Percentiles rank a stretch among this genome's conserved stretches.
Evolutionary conservation across 2,329 filamentous ascomycete genomes (phyloP).

Genomic region (Pochonia chlamydosporia): DNA sequence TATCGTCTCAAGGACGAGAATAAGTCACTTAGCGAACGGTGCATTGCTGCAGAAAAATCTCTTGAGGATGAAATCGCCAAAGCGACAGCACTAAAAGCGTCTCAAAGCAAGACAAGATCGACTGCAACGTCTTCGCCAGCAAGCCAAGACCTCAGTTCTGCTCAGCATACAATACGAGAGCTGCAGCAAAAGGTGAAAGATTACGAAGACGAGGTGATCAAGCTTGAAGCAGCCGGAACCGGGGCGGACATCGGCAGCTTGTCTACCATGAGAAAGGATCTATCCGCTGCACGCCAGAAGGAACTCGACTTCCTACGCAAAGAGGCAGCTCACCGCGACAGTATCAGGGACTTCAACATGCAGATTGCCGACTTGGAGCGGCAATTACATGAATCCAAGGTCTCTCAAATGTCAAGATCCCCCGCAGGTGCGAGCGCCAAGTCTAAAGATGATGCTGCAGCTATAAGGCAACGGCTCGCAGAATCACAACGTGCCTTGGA

Average conservation of each 20-base stretch:
- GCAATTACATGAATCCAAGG: conserved; percentile 58
- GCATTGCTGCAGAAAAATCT: conserved; percentile 54
- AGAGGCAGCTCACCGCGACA: conserved; percentile 58
- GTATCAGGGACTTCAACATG: conserved; percentile 56
- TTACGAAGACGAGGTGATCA: conserved; percentile 40
- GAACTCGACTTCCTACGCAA: conserved; percentile 60
- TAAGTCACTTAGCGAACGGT: conserved; percentile 48
- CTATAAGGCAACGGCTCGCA: conserved; percentile 55
- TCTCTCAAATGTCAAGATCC: conserved; percentile 41
- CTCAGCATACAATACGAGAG: conserved; percentile 58
- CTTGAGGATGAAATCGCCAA: conserved; percentile 62
- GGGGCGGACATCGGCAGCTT: conserved; percentile 46
- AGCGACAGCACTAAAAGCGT: conserved; percentile 60
- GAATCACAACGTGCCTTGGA: conserved; percentile 54
- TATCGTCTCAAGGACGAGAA: conserved; percentile 62
- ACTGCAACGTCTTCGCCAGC: conserved; percentile 40
- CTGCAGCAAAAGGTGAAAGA: conserved; percentile 58
- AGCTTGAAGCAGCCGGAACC: conserved; percentile 25
- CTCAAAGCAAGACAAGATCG: conserved; percentile 39
- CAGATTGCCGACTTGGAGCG: conserved; percentile 62
- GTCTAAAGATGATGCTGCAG: conserved; percentile 53
- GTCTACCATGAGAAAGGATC: conserved; percentile 55
- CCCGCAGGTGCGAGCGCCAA: conserved; percentile 41
- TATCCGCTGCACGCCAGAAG: conserved; percentile 58
- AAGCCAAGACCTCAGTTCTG: conserved; percentile 48